Percentiles rank a stretch among this genome's conserved stretches.
phyloP scores from a whole-genome alignment of 805 yeast species.

The Sugiyamaella valdiviana region DNA sequence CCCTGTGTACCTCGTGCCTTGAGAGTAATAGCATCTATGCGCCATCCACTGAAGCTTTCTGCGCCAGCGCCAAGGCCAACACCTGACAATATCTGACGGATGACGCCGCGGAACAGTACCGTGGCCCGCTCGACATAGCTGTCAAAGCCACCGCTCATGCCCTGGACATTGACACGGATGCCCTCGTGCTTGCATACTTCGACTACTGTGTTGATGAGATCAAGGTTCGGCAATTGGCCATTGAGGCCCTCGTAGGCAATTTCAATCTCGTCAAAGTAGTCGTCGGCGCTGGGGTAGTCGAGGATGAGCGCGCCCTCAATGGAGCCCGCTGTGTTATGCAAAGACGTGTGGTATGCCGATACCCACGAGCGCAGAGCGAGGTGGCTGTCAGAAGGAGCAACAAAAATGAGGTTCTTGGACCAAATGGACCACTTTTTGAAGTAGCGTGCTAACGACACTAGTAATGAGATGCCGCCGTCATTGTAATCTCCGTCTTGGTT shows the following conservation, averaged over 20 bases:
- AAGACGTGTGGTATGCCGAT: constrained; percentile 78
- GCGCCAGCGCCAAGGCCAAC: constrained; percentile 57
- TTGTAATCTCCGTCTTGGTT: constrained; percentile 61
- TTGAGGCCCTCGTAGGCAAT: constrained; percentile 80
- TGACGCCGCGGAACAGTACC: constrained; percentile 59
- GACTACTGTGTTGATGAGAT: constrained; percentile 77
- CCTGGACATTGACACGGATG: constrained; percentile 61
- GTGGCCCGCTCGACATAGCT: constrained; percentile 46
- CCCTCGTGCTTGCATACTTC: constrained; percentile 70
- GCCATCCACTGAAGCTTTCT: constrained; percentile 94
- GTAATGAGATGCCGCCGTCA: constrained; percentile 72
- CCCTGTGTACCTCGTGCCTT: constrained; percentile 59
- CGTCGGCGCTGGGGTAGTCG: constrained; percentile 61
- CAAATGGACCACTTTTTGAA: constrained; percentile 83
- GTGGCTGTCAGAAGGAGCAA: constrained; percentile 67
- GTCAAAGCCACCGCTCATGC: constrained; percentile 19
- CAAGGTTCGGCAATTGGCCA: constrained; percentile 94
- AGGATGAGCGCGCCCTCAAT: constrained; percentile 84
- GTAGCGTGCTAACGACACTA: constrained; percentile 68
- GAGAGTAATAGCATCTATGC: constrained; percentile 82
- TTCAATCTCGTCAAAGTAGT: constrained; percentile 68
- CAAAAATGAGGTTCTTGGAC: constrained; percentile 90
- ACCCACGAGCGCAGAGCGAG: constrained; percentile 80
- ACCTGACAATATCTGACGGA: constrained; percentile 66
- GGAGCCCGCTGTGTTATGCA: constrained; percentile 87